These are phyloP conservation scores for Arthrobotrys sphaeroides DNA, from an alignment of 2,329 filamentous ascomycete species.

Conservation along the genomic window DNA sequence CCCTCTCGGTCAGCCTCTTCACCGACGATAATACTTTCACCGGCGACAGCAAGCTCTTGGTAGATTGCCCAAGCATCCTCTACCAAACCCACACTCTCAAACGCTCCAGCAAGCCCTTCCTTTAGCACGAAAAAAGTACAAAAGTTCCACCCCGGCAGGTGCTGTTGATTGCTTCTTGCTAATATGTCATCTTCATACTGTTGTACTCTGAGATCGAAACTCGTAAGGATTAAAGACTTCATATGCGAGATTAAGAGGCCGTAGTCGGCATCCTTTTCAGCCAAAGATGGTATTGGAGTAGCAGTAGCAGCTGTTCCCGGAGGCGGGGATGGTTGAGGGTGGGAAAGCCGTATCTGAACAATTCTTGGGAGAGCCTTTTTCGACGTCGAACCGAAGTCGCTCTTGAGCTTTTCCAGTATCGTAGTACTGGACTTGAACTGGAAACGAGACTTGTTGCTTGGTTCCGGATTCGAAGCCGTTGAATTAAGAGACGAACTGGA, in stretches of 20 bases:
- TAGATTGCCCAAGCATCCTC: conserved; percentile 96
- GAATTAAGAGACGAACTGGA: conserved; percentile 59
- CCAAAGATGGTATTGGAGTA: conserved; percentile 71
- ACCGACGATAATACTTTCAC: conserved; percentile 79
- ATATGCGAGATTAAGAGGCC: conserved; percentile 84
- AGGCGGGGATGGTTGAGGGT: conserved; percentile 56
- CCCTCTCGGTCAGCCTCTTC: conserved; percentile 70
- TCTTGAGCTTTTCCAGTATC: conserved; percentile 85
- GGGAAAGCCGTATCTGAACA: conserved; percentile 79
- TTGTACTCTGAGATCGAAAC: conserved; percentile 87
- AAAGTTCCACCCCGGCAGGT: conserved; percentile 95
- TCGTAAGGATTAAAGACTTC: conserved; percentile 84
- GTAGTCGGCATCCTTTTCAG: conserved; percentile 84
- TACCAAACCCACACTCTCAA: conserved; percentile 93
- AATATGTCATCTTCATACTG: conserved; percentile 98
- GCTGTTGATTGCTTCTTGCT: conserved; percentile 87
- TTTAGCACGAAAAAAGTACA: conserved; percentile 99
- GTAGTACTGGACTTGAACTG: conserved; percentile 79
- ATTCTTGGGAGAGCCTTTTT: conserved; percentile 73
- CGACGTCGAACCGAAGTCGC: conserved; percentile 84
- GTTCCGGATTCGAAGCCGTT: conserved; percentile 67
- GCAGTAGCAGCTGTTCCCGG: conserved; percentile 60
- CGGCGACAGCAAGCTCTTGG: conserved; percentile 86
- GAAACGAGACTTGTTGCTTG: conserved; percentile 74
- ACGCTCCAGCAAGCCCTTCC: conserved; percentile 89